A percentile compares a stretch with the other conserved stretches of the same genome.
phyloP scores from a whole-genome alignment of 2,329 filamentous ascomycete species.

The Domatiomyces catenatus region DNA sequence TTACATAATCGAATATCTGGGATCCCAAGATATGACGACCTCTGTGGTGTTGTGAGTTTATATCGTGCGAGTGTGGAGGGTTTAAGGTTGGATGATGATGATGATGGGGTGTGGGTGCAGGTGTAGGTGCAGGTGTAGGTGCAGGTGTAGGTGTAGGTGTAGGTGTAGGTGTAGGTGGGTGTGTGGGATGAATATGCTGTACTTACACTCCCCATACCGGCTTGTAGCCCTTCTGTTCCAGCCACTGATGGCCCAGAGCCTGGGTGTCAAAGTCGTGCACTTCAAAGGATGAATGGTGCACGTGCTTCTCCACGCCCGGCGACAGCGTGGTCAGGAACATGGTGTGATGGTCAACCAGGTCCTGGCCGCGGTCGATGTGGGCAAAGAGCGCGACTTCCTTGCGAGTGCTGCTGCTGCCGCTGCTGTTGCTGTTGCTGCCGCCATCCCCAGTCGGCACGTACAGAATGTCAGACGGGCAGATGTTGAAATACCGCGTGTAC shows the following conservation, averaged over 20 bases:
- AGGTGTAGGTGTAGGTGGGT: too few species aligned
- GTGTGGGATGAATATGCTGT: too few species aligned
- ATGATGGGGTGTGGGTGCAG: too few species aligned
- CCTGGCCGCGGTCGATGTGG: constrained; percentile 35
- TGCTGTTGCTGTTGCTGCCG: constrained; percentile 8
- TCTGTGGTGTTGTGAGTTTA: background rate
- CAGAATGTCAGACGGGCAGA: constrained; percentile 32
- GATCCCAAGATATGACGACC: constrained; percentile 54
- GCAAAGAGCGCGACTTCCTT: constrained; percentile 30
- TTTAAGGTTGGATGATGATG: background rate
- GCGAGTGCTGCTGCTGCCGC: constrained; percentile 6
- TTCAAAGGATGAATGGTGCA: constrained; percentile 56
- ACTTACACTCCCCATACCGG: constrained; percentile 49
- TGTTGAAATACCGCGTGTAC: constrained; percentile 34
- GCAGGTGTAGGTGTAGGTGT: too few species aligned
- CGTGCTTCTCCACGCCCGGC: constrained; percentile 28
- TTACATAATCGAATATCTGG: constrained; percentile 53
- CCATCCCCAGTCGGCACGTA: constrained; percentile 19
- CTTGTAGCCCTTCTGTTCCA: constrained; percentile 46
- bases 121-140: too few species aligned
- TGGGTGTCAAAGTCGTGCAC: constrained; percentile 60
- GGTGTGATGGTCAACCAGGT: constrained; percentile 37
- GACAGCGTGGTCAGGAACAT: constrained; percentile 31
- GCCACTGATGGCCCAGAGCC: constrained; percentile 54
- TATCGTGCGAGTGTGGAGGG: background rate